Conservation (phyloP, 192 early-diverging fungal genomes). For the Backusella tuberculispora region DNA sequence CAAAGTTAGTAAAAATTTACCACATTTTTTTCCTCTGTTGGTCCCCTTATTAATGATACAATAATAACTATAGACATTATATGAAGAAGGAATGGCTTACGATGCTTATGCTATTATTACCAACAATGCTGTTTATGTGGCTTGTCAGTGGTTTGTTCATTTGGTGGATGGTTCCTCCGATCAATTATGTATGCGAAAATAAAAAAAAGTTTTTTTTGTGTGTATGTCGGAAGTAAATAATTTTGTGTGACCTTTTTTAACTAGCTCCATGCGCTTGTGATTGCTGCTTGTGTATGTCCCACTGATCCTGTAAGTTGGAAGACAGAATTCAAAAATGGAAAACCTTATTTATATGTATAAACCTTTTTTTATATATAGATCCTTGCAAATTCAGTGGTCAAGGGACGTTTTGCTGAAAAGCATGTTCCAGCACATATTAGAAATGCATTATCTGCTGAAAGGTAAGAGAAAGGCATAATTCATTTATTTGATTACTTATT, state of each 20-base stretch:
- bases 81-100: constrained; percentile 62
- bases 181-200: constrained; percentile 54
- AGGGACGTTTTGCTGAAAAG: constrained; percentile 90
- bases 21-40: not conserved
- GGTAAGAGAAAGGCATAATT: constrained; percentile 27
- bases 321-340: not conserved
- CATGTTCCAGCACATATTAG: constrained; percentile 79
- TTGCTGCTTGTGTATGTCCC: constrained; percentile 86
- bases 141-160: constrained; percentile 66
- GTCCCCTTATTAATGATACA: not conserved
- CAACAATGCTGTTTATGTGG: constrained; percentile 86
- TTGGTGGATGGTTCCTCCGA: constrained; percentile 58
- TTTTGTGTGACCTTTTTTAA: constrained; percentile 11
- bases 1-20: constrained; percentile 54
- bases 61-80: constrained; percentile 33
- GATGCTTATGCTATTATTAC: constrained; percentile 71
- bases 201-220: not conserved
- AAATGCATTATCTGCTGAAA: constrained; percentile 77
- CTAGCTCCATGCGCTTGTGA: constrained; percentile 71
- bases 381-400: constrained; percentile 91
- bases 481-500: not conserved
- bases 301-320: constrained; percentile 82
- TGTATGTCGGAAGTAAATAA: constrained; percentile 2
- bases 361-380: constrained; percentile 38
- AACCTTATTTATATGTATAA: not conserved